phyloP scores from a whole-genome alignment of 371 early-diverging fungal species.

The Rhizomucor pusillus region DNA sequence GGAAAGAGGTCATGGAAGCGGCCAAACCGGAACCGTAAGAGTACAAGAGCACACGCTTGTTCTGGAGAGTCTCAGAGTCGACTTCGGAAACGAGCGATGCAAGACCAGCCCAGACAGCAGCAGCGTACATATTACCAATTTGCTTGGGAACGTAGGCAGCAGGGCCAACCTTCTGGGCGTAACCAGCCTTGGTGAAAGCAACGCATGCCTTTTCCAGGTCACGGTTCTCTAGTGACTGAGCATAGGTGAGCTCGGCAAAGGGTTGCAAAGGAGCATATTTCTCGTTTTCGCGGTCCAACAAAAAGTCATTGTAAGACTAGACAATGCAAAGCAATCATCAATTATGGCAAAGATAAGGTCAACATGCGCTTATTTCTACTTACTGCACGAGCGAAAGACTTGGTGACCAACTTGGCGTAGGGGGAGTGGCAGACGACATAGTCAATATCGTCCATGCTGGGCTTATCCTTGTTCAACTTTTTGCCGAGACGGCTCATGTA shows the following conservation, averaged over 20 bases:
- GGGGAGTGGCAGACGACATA: constrained; percentile 94
- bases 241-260: constrained; percentile 55
- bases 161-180: constrained; percentile 78
- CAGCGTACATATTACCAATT: constrained; percentile 97
- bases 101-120: constrained; percentile 89
- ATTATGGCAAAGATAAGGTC: background rate
- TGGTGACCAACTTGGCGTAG: constrained; percentile 95
- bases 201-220: constrained; percentile 90
- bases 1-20: constrained; percentile 91
- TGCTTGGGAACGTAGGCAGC: constrained; percentile 82
- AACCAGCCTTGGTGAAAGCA: constrained; percentile 68
- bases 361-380: constrained; percentile 12
- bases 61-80: constrained; percentile 62
- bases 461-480: constrained; percentile 44
- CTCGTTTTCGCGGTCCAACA: constrained; percentile 70
- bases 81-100: constrained; percentile 80
- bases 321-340: background rate
- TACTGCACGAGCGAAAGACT: constrained; percentile 83
- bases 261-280: constrained; percentile 61
- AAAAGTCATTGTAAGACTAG: constrained; percentile 82
- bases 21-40: constrained; percentile 98
- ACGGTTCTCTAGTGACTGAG: constrained; percentile 81
- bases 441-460: constrained; percentile 71
- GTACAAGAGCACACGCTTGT: constrained; percentile 89
- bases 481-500: constrained; percentile 76